Base-by-base conservation (phyloP, 176 grass and related monocot species). In the Chloris gayana region DNA sequence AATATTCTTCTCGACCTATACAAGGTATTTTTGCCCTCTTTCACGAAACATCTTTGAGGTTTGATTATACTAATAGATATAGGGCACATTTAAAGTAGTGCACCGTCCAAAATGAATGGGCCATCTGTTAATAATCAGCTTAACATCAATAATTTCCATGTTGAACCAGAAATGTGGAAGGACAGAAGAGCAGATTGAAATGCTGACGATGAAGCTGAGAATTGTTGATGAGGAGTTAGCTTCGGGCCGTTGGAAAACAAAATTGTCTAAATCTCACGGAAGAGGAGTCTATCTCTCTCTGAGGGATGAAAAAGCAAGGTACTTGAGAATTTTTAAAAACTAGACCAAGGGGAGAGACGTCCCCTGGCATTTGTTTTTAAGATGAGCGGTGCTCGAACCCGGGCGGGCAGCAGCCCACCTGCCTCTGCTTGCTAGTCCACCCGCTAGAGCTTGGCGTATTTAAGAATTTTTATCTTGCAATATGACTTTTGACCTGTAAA, bases 171-270 rank as follows among this genome's bases (percentile, higher is more conserved):
- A 88, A 91, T 88, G 91, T 22, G 88, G 91, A 62, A 86, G 85
- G 71, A 94, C 58, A 66, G 73, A 91, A 64, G 91, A 91, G 39
- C 79, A 91, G 86, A 88, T 86, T 44, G 91, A 91, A 74, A 73
- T 94, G 82, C 72, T 94, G 86, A 88, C 77, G 8, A 33, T 77
- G 45, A 94, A 86, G 76, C 53, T 89, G 61, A 88, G 70, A 90
- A 83, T 88, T 69, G 81, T 91, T 74, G 88, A 94, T 38, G 88
- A 94, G 60, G 91, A 90, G 62, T 85, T 91, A 84, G 88, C 88
- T 74, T 94, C 89, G 73, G 91, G 88, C 24, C 79, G 88, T 30
- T 91, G 91, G 91, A 91, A 71, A 84, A 84, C 79, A 44, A 91
- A 94, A 45, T 18, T 86, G 39, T 80, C 83, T 73, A 91, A 87